phyloP scores from a whole-genome alignment of 495 filamentous ascomycete genomes.

The Annulohypoxylon stygium region DNA sequence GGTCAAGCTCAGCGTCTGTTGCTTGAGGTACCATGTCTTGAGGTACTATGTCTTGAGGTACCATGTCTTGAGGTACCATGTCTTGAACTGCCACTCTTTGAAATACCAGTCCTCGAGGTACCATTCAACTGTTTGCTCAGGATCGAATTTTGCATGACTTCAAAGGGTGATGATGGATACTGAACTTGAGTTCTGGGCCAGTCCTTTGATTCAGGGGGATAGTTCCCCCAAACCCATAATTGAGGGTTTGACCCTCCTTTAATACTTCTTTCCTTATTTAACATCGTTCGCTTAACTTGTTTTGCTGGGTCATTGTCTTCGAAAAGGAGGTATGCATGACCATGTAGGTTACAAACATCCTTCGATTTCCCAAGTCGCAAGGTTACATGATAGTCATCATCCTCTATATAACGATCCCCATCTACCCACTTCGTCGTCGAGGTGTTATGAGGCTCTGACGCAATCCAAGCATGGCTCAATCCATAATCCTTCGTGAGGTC shows the following conservation, averaged over 20 bases:
- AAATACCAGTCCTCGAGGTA: background rate
- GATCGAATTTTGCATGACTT: slow-evolving; percentile 20
- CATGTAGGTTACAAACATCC: slow-evolving; percentile 22
- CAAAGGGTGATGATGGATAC: slow-evolving; percentile 9
- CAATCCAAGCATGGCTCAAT: slow-evolving; percentile 24
- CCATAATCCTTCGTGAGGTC: background rate
- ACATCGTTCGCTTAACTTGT: slow-evolving; percentile 7
- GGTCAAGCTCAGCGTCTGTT: no score
- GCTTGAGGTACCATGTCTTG: no score
- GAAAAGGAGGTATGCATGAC: slow-evolving; percentile 26
- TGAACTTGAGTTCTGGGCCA: slow-evolving; percentile 12
- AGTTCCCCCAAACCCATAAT: slow-evolving; percentile 31
- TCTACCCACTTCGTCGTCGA: background rate
- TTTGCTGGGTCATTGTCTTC: slow-evolving; percentile 15
- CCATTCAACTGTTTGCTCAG: slow-evolving; percentile 6
- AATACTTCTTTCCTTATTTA: slow-evolving; percentile 23
- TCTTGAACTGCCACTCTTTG: no score
- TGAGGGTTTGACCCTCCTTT: slow-evolving; percentile 27
- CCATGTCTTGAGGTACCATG: no score
- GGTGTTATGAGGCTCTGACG: slow-evolving; percentile 8
- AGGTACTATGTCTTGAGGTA: no score
- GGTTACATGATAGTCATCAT: slow-evolving; percentile 33
- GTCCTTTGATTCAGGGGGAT: slow-evolving; percentile 16
- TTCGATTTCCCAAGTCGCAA: slow-evolving; percentile 21
- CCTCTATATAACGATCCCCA: background rate